Evolutionary conservation across 2,329 filamentous ascomycete species (phyloP).

Genomic region (Emmonsiellopsis sp.): DNA sequence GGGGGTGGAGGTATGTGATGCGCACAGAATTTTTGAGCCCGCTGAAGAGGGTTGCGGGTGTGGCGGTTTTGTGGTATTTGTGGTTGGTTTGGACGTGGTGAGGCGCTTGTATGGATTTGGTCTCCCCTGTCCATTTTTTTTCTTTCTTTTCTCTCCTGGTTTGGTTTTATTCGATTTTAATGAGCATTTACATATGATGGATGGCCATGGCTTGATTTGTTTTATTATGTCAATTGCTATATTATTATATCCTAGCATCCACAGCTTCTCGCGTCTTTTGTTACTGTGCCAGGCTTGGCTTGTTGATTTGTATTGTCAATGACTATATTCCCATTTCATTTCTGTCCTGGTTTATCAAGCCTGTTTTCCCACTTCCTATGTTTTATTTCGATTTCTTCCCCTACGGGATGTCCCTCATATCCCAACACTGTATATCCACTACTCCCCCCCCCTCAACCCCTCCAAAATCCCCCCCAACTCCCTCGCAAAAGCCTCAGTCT

Average conservation of each 20-base stretch:
- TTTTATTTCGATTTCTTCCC: no score
- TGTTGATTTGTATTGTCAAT: no score
- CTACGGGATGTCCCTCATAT: background rate
- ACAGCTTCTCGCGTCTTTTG: no score
- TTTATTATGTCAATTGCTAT: background rate
- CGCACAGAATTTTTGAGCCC: constrained; percentile 53
- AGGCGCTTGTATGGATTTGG: constrained; percentile 3
- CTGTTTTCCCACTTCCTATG: no score
- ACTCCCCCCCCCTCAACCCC: background rate
- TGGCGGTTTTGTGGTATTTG: constrained; percentile 55
- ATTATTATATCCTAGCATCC: background rate
- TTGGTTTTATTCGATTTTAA: background rate
- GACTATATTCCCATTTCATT: no score
- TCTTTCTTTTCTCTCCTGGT: background rate
- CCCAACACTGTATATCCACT: background rate
- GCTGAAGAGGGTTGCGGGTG: constrained; percentile 53
- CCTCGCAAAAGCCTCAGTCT: background rate
- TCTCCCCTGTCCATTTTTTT: background rate
- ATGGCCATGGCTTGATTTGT: background rate
- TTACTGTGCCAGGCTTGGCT: no score
- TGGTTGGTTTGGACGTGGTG: constrained; percentile 58
- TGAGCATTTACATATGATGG: no score
- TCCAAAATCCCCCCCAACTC: background rate
- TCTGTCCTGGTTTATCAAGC: no score
- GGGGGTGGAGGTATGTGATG: constrained; percentile 36